Percentiles rank a stretch among this genome's conserved stretches.
These are phyloP conservation scores for Porogramme epimiltina DNA, from an alignment of 1,284 basidiomycete genomes.

Conservation along the genomic window DNA sequence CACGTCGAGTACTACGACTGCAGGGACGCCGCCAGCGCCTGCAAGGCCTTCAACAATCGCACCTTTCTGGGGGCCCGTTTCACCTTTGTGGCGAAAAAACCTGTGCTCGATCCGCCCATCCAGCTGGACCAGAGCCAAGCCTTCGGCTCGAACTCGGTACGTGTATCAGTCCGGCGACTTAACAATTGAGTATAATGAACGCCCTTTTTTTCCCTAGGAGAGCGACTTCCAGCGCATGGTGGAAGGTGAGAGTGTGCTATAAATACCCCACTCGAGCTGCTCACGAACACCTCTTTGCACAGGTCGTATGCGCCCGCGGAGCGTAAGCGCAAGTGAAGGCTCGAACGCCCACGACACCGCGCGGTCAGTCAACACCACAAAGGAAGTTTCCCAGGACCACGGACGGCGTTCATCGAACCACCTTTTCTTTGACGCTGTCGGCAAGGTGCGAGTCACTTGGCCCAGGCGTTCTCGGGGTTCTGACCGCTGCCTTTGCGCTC, in stretches of 20 bases:
- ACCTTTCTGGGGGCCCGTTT: slow-evolving; percentile 35
- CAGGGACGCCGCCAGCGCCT: slow-evolving; percentile 48
- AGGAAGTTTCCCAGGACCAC: slow-evolving; percentile 33
- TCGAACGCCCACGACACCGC: slow-evolving; percentile 26
- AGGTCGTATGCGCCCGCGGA: slow-evolving; percentile 28
- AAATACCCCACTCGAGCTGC: no score
- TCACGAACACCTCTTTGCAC: background rate
- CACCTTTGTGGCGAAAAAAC: slow-evolving; percentile 25
- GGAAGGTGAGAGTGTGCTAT: slow-evolving; percentile 19
- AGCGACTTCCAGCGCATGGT: slow-evolving; percentile 8
- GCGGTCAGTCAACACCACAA: slow-evolving; percentile 16
- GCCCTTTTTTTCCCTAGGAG: slow-evolving; percentile 3
- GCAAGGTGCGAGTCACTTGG: slow-evolving; percentile 22
- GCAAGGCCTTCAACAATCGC: slow-evolving; percentile 39
- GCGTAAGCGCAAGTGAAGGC: slow-evolving; percentile 30
- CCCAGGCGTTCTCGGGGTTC: slow-evolving; percentile 5
- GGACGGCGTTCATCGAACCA: slow-evolving; percentile 26
- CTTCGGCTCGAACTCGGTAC: no score
- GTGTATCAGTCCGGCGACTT: no score
- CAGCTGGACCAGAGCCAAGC: no score
- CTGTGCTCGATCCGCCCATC: slow-evolving; percentile 1
- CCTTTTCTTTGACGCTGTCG: slow-evolving; percentile 30
- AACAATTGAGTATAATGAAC: no score
- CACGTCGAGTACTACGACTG: slow-evolving; percentile 66
- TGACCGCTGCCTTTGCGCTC: slow-evolving; percentile 2